Evolutionary conservation across 2,329 filamentous ascomycete species (phyloP), one percentile per base, ranked within the genome.

Genomic region (Hypoxylon sp.): DNA sequence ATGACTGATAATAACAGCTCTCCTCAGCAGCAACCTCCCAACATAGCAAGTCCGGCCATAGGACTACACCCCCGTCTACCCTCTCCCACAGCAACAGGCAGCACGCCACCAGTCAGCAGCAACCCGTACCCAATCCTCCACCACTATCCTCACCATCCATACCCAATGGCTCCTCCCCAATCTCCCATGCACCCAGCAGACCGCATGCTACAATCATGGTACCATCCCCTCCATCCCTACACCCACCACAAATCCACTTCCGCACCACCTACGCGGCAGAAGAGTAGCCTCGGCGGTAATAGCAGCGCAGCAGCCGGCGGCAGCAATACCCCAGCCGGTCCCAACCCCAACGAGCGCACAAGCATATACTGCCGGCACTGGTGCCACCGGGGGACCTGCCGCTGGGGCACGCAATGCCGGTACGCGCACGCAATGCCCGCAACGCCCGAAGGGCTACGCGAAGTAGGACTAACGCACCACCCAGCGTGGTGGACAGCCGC

Each of bases 371-470:
- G 84, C 73, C 79, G 80, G 11, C 77, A 82, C 73, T 87, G 83
- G 83, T 85, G 83, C 73, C 77, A 78, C 54, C 75, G 80, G 41
- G 84, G 84, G 5, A 78, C 74, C 11, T 87, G 85, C 74, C 80
- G 77, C 69, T 85, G 78, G 75, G 81, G 79, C 2, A 52, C 61
- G 5, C 67, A 73, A 7, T 87, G 85, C 73, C 77, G 77, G 3
- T 83, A 79, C 72, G 68, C 71, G 48, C 85, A 87, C 73, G 71
- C 71, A 62, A 85, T 87, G 83, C 85, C 84, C 2, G 71, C 70
- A 63, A 82, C 80, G 0, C 29, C 63, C 3, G 74, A 75, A 14
- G 82, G 79, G 0, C 79, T 85, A 5, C 71, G 70, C 7, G 76
- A 78, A 57, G 78, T 84, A 21, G 83, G 83, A 0, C 77, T 86